Percentiles rank a stretch among this genome's conserved stretches.
Conservation (phyloP, 1,284 basidiomycete species). For the Cerrena zonata region DNA sequence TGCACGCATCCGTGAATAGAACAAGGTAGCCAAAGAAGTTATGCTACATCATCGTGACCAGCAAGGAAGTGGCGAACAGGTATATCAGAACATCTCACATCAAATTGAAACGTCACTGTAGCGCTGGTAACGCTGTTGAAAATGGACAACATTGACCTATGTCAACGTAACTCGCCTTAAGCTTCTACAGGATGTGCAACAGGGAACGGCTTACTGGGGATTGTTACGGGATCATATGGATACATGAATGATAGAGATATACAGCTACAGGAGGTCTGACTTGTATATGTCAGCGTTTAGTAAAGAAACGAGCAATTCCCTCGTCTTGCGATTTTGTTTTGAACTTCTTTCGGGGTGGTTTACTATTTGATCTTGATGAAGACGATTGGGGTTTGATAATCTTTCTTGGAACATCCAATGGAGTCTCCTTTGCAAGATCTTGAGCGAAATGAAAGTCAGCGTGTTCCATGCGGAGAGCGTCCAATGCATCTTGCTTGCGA, state of each 20-base stretch:
- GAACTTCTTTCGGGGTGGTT: background rate
- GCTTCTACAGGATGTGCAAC: too few species aligned
- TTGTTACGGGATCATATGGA: too few species aligned
- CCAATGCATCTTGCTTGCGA: constrained; percentile 34
- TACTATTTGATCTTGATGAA: constrained; percentile 5
- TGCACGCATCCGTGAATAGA: background rate
- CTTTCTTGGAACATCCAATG: constrained; percentile 13
- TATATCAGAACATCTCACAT: background rate
- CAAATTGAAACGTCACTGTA: background rate
- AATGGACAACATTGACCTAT: background rate
- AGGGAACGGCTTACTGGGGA: too few species aligned
- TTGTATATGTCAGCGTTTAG: constrained; percentile 25
- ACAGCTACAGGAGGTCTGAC: background rate
- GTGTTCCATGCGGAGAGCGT: constrained; percentile 63
- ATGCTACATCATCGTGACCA: too few species aligned
- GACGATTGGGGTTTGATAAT: constrained; percentile 12
- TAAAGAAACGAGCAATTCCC: constrained; percentile 78
- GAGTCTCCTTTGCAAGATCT: constrained; percentile 45
- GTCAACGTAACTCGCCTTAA: background rate
- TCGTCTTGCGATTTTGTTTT: constrained; percentile 17
- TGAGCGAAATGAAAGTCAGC: constrained; percentile 83
- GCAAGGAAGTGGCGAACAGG: background rate
- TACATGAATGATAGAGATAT: too few species aligned
- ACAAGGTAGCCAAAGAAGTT: background rate
- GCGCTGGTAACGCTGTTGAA: background rate